phyloP scores from a whole-genome alignment of 2,329 filamentous ascomycete genomes.

The Trichoderma hamatum region DNA sequence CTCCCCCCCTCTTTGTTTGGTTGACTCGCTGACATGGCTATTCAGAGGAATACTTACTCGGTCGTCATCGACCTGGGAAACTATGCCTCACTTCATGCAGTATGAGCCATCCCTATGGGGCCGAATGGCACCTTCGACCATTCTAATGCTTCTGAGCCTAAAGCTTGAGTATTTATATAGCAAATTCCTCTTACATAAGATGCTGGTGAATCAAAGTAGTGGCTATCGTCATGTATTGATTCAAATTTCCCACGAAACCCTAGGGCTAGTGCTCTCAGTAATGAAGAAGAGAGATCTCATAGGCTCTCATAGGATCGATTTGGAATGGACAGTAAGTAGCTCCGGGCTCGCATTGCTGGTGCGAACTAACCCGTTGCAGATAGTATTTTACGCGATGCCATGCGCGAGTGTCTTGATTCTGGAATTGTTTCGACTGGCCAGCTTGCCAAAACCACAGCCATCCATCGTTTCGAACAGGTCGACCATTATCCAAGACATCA shows the following conservation, averaged over 20 bases:
- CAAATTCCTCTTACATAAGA: not conserved
- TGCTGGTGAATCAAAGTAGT: constrained; percentile 6
- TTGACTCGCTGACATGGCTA: too few relatives aligned
- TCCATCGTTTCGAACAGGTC: too few relatives aligned
- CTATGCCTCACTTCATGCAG: too few relatives aligned
- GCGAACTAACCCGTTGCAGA: not conserved
- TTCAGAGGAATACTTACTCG: too few relatives aligned
- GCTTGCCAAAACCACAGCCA: not conserved
- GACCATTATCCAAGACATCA: too few relatives aligned
- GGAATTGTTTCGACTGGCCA: constrained; percentile 1
- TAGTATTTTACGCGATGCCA: constrained; percentile 11
- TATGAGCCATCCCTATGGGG: too few relatives aligned
- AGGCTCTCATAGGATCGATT: too few relatives aligned
- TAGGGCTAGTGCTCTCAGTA: too few relatives aligned
- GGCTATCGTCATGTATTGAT: not conserved
- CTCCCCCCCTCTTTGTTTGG: too few relatives aligned
- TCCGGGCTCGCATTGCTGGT: not conserved
- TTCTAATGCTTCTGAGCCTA: not conserved
- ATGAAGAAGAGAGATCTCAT: too few relatives aligned
- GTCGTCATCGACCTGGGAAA: too few relatives aligned
- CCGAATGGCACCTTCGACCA: not conserved
- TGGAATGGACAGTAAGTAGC: not conserved
- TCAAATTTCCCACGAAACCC: too few relatives aligned
- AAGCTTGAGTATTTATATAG: constrained; percentile 10
- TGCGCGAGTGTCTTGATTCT: constrained; percentile 3